Percentiles rank a stretch among this genome's conserved stretches.
Evolutionary conservation across 1,139 yeast species (phyloP).

Genomic region (Geotrichum histeridarum): DNA sequence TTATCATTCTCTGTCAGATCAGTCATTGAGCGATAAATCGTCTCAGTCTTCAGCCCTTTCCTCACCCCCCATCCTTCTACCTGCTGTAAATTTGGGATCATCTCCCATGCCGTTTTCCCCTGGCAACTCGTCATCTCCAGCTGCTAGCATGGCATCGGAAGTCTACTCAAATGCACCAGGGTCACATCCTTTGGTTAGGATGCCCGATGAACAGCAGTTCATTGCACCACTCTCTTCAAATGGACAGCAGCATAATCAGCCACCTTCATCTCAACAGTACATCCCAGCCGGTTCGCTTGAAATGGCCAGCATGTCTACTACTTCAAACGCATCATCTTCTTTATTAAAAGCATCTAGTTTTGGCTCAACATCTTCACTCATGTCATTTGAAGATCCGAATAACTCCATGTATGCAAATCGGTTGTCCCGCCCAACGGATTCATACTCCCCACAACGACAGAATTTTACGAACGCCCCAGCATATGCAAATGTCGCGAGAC

Average conservation of each 20-base stretch:
- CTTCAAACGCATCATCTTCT: not conserved
- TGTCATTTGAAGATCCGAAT: conserved; percentile 19
- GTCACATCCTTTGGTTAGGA: not conserved
- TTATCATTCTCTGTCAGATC: conserved; percentile 4
- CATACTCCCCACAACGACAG: conserved; percentile 14
- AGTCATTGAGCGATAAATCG: not conserved
- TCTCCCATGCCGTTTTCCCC: conserved; percentile 13
- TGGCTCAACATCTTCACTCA: conserved; percentile 19
- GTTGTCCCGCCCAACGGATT: conserved; percentile 16
- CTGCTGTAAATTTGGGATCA: not conserved
- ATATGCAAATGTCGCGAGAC: not conserved
- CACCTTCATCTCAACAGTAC: not conserved
- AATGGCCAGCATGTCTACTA: not conserved
- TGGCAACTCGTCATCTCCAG: not conserved
- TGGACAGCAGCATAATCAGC: conserved; percentile 1
- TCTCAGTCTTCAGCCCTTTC: not conserved
- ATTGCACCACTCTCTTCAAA: not conserved
- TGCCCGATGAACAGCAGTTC: not conserved
- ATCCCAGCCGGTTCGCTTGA: not conserved
- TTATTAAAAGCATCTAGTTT: conserved; percentile 2
- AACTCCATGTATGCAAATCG: conserved; percentile 11
- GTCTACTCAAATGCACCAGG: no score
- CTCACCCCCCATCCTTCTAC: not conserved
- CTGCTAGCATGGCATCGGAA: no score
- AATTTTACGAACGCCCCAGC: conserved; percentile 1